Percentiles rank a stretch among this genome's conserved stretches.
Conservation (phyloP, 768 basidiomycete genomes). For the Leccinum aurantiacum region DNA sequence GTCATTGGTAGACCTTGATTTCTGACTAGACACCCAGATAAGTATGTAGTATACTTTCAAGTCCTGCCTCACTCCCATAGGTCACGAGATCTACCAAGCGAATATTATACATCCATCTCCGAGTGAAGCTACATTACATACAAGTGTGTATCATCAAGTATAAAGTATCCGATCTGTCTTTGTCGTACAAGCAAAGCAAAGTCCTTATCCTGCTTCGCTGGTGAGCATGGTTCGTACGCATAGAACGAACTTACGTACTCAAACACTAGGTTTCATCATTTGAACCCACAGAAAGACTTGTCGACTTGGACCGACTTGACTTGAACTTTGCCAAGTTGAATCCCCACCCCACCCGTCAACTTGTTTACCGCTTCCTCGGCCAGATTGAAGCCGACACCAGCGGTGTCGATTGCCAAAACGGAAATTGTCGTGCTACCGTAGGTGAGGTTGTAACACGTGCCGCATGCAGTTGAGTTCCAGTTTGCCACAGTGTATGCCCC, state of each 20-base stretch:
- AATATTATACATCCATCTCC: too few relatives aligned
- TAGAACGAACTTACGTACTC: neutral
- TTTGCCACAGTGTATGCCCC: neutral
- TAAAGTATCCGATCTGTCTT: neutral
- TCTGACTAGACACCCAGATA: too few relatives aligned
- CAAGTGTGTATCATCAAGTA: neutral
- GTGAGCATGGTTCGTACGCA: neutral
- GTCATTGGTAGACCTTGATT: too few relatives aligned
- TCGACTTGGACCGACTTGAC: neutral
- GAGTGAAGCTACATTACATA: neutral
- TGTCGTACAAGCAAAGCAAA: neutral
- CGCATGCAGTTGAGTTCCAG: neutral
- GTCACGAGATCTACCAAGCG: too few relatives aligned
- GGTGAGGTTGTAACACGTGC: conserved; percentile 32
- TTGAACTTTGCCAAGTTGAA: neutral
- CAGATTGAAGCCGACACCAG: neutral
- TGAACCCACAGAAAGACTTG: neutral
- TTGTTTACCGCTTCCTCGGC: neutral
- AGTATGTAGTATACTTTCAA: too few relatives aligned
- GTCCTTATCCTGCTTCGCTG: neutral
- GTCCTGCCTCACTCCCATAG: too few relatives aligned
- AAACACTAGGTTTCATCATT: neutral
- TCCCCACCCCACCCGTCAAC: neutral
- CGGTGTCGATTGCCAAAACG: neutral
- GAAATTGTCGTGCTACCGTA: conserved; percentile 15